Evolutionary conservation across 2,329 filamentous ascomycete genomes (phyloP).

Genomic region (Aureobasidium sp.): DNA sequence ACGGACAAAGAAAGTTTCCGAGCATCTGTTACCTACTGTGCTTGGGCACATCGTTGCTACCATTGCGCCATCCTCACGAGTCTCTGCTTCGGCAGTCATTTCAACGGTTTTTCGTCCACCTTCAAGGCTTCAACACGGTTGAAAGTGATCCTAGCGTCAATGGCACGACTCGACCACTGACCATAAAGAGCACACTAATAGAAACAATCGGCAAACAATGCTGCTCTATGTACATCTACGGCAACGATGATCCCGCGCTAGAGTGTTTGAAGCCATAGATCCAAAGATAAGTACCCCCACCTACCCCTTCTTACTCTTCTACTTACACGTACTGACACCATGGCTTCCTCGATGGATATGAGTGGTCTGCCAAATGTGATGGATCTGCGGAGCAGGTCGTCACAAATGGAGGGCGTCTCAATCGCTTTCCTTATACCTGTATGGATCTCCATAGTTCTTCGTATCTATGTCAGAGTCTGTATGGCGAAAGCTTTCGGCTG

Average conservation of each 20-base stretch:
- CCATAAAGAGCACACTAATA: background rate
- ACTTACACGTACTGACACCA: background rate
- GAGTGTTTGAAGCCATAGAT: background rate
- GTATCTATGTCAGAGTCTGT: conserved; percentile 10
- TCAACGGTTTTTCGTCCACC: background rate
- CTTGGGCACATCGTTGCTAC: background rate
- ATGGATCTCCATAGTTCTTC: conserved; percentile 7
- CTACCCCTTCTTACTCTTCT: background rate
- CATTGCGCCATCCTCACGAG: background rate
- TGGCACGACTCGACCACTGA: background rate
- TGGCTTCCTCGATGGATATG: background rate
- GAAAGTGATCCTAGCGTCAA: background rate
- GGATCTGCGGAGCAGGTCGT: background rate
- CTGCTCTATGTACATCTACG: background rate
- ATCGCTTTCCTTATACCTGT: conserved; percentile 5
- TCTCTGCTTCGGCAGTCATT: background rate
- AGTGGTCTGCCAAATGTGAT: background rate
- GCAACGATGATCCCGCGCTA: background rate
- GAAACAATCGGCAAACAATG: background rate
- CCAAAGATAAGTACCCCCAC: background rate
- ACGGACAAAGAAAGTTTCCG: background rate
- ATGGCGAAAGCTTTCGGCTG: conserved; percentile 11
- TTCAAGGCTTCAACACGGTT: background rate
- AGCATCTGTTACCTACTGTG: background rate
- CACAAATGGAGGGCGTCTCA: background rate